A percentile compares a stretch with the other conserved stretches of the same genome.
Conservation (phyloP, 768 basidiomycete genomes). For the Lactarius vividus region DNA sequence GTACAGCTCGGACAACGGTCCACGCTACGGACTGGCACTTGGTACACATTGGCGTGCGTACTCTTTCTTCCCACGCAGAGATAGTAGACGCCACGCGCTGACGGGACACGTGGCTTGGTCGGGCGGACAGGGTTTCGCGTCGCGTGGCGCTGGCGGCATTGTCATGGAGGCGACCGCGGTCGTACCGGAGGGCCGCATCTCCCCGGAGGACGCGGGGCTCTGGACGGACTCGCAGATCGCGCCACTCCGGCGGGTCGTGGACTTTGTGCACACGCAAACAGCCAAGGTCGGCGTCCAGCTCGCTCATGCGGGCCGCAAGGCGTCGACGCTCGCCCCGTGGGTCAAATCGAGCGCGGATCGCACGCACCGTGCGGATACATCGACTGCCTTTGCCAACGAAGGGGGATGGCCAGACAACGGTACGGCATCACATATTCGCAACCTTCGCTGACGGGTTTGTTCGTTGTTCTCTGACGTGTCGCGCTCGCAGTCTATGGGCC, state of each 20-base stretch:
- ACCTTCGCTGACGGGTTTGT: not conserved
- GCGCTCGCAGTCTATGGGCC: conserved; percentile 55
- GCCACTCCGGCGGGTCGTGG: conserved; percentile 65
- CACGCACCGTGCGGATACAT: conserved; percentile 33
- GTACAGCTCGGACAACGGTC: conserved; percentile 71
- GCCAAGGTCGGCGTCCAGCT: conserved; percentile 77
- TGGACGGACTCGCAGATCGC: conserved; percentile 78
- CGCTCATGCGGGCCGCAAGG: conserved; percentile 74
- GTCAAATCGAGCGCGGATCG: conserved; percentile 41
- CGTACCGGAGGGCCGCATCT: conserved; percentile 72
- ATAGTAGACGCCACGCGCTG: not conserved
- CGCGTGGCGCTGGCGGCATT: conserved; percentile 68
- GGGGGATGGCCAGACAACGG: conserved; percentile 21
- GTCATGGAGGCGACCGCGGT: conserved; percentile 74
- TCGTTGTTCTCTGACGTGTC: not conserved
- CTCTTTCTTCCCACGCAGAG: not conserved
- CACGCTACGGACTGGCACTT: conserved; percentile 83
- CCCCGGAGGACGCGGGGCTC: conserved; percentile 72
- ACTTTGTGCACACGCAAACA: conserved; percentile 70
- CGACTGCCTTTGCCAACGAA: conserved; percentile 27
- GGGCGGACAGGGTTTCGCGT: conserved; percentile 51
- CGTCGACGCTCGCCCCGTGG: conserved; percentile 70
- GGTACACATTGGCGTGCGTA: conserved; percentile 64
- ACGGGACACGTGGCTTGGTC: not conserved
- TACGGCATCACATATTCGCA: conserved; percentile 10